Evolutionary conservation across 2,329 filamentous ascomycete genomes (phyloP).

Genomic region (Microdochium nivale): DNA sequence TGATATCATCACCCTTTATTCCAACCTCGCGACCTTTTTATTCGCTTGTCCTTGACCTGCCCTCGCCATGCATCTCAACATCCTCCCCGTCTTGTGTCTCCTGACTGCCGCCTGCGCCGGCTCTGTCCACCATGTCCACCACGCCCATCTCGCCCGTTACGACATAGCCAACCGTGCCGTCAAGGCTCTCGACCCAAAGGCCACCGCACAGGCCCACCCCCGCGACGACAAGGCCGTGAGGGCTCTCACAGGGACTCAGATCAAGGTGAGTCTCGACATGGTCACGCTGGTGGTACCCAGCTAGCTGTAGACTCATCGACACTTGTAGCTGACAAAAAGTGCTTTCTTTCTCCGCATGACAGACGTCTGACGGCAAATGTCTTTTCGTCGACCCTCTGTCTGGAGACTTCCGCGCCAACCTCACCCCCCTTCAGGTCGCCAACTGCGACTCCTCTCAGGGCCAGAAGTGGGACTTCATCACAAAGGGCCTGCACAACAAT

Average conservation of each 20-base stretch:
- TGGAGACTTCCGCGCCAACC: slow-evolving; percentile 34
- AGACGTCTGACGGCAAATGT: slow-evolving; percentile 32
- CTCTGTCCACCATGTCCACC: not conserved
- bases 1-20: not conserved
- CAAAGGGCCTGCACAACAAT: slow-evolving; percentile 40
- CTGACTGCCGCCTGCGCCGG: not conserved
- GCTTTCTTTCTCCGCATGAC: too few species aligned
- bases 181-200: not conserved
- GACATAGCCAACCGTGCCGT: not conserved
- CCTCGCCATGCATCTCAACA: not conserved
- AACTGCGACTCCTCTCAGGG: slow-evolving; percentile 30
- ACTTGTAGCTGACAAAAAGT: too few species aligned
- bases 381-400: slow-evolving; percentile 32
- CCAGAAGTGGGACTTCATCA: slow-evolving; percentile 34
- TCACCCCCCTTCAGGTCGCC: slow-evolving; percentile 31
- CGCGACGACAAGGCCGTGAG: slow-evolving; percentile 31
- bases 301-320: too few species aligned
- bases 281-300: not conserved
- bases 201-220: slow-evolving; percentile 26
- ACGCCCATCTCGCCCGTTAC: too few species aligned
- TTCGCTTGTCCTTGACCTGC: too few species aligned
- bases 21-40: too few species aligned
- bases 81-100: not conserved
- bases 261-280: slow-evolving; percentile 19
- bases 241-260: slow-evolving; percentile 27